Evolutionary conservation across 352 stramenopile genomes (phyloP), one percentile per base, ranked within the genome.

Genomic region (Pythium sp.): DNA sequence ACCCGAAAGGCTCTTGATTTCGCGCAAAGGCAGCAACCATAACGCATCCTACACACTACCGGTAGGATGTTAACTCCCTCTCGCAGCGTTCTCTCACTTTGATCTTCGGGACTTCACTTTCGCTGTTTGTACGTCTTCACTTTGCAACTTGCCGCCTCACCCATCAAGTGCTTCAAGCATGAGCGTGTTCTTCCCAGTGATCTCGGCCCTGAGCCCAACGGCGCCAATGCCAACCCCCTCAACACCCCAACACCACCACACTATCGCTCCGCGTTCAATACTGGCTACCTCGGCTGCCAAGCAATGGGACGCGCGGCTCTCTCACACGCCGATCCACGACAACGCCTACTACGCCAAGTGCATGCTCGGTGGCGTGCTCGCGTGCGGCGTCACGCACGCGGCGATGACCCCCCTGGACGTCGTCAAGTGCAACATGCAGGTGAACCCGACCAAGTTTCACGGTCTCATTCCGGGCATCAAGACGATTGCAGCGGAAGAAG

Each of bases 391-490:
- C 26, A 98, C 93, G 49, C 93, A 98, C 89, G 97, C 93, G 58
- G 82, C 83, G 58, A 96, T 98, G 73, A 96, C 89, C 34, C 92
- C 94, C n/a, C 79, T 98, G 36, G 94, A 98, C 77, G 87, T 98
- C 36, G 93, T 97, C 69, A 98, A 98, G 84, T 98, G 93, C 80
- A 97, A 97, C 86, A 98, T 98, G 90, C 93, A 98, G 76, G 91
- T 96, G 68, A 92, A 92, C 79, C 81, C 92, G 14, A 74, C 67
- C 71, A 95, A 97, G 86, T 98, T 89, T 82, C 81, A 64, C 46
- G 78, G 86, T 36, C 77, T 97, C 28, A 22, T 95, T 41, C 75
- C 84, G 34, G 89, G 91, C 64, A 68, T 98, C 57, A 93, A 92
- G 82, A 80, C 81, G 28, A 95, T 97, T 62, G 89, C 91, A 46